These are phyloP conservation scores for Eucalyptus polybractea DNA, from an alignment of 345 rosid species.

Conservation along the genomic window DNA sequence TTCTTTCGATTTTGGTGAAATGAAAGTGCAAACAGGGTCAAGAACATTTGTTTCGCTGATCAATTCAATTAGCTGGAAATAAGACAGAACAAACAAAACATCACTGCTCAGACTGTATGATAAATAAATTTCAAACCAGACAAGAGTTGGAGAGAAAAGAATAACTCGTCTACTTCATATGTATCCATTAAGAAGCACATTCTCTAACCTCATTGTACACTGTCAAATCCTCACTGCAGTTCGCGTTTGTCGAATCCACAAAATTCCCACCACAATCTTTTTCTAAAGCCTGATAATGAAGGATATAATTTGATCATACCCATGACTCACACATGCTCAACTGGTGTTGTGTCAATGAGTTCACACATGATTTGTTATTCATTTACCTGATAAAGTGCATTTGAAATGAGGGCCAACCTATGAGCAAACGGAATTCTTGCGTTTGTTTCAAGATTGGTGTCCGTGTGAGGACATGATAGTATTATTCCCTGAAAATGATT, in stretches of 20 bases:
- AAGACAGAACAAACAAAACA: background rate
- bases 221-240: background rate
- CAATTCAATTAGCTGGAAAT: background rate
- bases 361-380: background rate
- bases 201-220: background rate
- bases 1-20: background rate
- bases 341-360: background rate
- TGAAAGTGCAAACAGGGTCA: background rate
- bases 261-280: background rate
- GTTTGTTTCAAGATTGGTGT: background rate
- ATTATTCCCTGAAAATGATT: background rate
- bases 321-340: background rate
- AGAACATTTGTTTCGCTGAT: rapidly evolving
- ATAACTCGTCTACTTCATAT: background rate
- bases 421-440: background rate
- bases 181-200: background rate
- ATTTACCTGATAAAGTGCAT: background rate
- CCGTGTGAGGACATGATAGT: background rate
- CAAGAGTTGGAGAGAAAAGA: background rate
- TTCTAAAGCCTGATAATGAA: background rate
- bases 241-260: background rate
- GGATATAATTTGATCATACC: background rate
- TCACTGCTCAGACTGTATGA: background rate
- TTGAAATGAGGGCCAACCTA: background rate
- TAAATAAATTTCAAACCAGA: background rate